phyloP scores from a whole-genome alignment of 1,284 basidiomycete genomes.

The Malassezia cuniculi region DNA sequence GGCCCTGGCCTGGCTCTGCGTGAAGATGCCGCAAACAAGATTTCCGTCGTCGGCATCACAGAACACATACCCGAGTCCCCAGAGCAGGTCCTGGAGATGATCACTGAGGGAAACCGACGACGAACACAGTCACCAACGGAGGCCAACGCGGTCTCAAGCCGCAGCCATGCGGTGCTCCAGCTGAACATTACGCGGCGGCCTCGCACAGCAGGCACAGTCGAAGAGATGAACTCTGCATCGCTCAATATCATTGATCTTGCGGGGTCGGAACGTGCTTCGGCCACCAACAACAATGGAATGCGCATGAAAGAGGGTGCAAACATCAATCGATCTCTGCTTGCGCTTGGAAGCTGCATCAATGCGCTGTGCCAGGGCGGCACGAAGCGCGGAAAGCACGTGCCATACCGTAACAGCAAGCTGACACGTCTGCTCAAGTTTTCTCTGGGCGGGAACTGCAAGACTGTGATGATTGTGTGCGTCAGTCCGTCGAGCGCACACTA shows the following conservation, averaged over 20 bases:
- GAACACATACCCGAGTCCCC: conserved; percentile 38
- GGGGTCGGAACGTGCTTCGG: conserved; percentile 41
- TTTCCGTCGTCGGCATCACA: conserved; percentile 44
- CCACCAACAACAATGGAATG: conserved; percentile 41
- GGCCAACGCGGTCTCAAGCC: conserved; percentile 41
- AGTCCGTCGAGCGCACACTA: conserved; percentile 41
- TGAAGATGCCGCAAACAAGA: conserved; percentile 39
- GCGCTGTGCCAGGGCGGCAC: conserved; percentile 41
- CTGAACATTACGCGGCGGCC: conserved; percentile 43
- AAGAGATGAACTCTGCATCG: conserved; percentile 37
- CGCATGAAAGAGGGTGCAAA: conserved; percentile 46
- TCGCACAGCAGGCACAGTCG: conserved; percentile 33
- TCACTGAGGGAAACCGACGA: conserved; percentile 40
- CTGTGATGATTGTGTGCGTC: conserved; percentile 45
- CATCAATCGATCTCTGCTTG: conserved; percentile 44
- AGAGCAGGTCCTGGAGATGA: conserved; percentile 37
- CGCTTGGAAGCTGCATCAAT: conserved; percentile 45
- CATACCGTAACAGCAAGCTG: conserved; percentile 43
- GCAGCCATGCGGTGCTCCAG: conserved; percentile 42
- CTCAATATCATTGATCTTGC: conserved; percentile 45
- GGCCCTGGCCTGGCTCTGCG: conserved; percentile 38
- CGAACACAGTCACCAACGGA: conserved; percentile 43
- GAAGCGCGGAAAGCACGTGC: conserved; percentile 24
- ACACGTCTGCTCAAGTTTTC: conserved; percentile 44
- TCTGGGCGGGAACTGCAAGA: conserved; percentile 45